These are phyloP conservation scores for Fusarium circinatum DNA, from an alignment of 2,329 filamentous ascomycete species.

Conservation along the genomic window DNA sequence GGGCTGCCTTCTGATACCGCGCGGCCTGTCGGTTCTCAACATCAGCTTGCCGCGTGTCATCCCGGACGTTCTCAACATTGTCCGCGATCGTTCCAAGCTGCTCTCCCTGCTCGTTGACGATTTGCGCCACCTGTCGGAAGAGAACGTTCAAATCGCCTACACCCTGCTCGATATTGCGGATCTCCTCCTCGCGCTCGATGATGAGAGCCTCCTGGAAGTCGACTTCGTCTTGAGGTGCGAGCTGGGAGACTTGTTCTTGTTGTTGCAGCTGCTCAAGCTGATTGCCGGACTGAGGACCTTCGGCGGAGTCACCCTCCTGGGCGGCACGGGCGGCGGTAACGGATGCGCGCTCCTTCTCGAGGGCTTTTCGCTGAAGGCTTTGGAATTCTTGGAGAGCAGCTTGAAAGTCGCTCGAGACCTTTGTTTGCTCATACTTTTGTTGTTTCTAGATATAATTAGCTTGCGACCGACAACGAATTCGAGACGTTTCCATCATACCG, in stretches of 20 bases:
- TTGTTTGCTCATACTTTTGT: slow-evolving; percentile 96
- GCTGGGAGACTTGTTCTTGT: slow-evolving; percentile 75
- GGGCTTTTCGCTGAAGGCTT: slow-evolving; percentile 84
- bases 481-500: slow-evolving; percentile 58
- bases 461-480: slow-evolving; percentile 22
- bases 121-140: slow-evolving; percentile 97
- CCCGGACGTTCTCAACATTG: slow-evolving; percentile 85
- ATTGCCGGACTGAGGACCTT: slow-evolving; percentile 46
- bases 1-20: slow-evolving; percentile 92
- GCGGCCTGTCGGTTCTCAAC: slow-evolving; percentile 85
- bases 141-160: slow-evolving; percentile 96
- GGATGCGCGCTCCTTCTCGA: slow-evolving; percentile 92
- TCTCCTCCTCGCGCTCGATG: slow-evolving; percentile 95
- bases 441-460: slow-evolving; percentile 70
- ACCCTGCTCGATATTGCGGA: slow-evolving; percentile 95
- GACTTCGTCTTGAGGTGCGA: slow-evolving; percentile 92
- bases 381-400: slow-evolving; percentile 91
- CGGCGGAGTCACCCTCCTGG: slow-evolving; percentile 68
- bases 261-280: slow-evolving; percentile 69
- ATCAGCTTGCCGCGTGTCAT: slow-evolving; percentile 87
- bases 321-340: slow-evolving; percentile 84
- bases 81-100: slow-evolving; percentile 87
- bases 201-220: slow-evolving; percentile 98
- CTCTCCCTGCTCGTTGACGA: slow-evolving; percentile 93
- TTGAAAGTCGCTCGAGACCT: slow-evolving; percentile 93